Evolutionary conservation across 1,284 basidiomycete species (phyloP).

Genomic region (Calocybe gambosa): DNA sequence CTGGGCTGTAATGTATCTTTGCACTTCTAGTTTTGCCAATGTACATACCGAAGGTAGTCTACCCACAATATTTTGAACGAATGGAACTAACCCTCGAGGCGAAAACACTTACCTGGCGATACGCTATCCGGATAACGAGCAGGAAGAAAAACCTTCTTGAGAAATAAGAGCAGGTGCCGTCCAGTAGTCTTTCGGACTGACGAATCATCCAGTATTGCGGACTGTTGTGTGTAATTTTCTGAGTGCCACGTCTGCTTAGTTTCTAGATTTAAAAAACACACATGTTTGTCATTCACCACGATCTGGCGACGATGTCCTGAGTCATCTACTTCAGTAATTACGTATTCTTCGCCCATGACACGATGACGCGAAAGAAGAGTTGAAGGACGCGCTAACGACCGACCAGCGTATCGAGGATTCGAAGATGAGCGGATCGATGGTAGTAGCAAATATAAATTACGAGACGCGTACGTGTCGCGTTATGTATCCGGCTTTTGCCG

Average conservation of each 20-base stretch:
- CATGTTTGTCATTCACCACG: neutral
- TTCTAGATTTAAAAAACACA: neutral
- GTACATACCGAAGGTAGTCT: slow-evolving; percentile 33
- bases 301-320: neutral
- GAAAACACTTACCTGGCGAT: slow-evolving; percentile 40
- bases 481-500: neutral
- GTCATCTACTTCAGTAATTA: neutral
- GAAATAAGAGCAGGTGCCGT: slow-evolving; percentile 20
- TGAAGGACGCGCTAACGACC: neutral
- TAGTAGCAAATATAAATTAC: too few relatives aligned
- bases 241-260: neutral
- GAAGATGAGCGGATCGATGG: too few relatives aligned
- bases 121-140: slow-evolving; percentile 55
- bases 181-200: slow-evolving; percentile 2
- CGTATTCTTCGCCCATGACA: neutral
- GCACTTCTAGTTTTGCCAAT: neutral
- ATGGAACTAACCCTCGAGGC: slow-evolving; percentile 1
- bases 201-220: slow-evolving; percentile 5
- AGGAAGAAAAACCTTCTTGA: slow-evolving; percentile 51
- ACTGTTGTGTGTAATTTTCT: slow-evolving; percentile 7
- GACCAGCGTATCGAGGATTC: too few relatives aligned
- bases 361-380: neutral
- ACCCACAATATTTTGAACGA: neutral
- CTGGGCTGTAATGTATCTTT: slow-evolving; percentile 22
- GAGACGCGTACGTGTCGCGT: too few relatives aligned